phyloP scores from a whole-genome alignment of 2,329 filamentous ascomycete genomes.

The Purpureocillium lavendulum region DNA sequence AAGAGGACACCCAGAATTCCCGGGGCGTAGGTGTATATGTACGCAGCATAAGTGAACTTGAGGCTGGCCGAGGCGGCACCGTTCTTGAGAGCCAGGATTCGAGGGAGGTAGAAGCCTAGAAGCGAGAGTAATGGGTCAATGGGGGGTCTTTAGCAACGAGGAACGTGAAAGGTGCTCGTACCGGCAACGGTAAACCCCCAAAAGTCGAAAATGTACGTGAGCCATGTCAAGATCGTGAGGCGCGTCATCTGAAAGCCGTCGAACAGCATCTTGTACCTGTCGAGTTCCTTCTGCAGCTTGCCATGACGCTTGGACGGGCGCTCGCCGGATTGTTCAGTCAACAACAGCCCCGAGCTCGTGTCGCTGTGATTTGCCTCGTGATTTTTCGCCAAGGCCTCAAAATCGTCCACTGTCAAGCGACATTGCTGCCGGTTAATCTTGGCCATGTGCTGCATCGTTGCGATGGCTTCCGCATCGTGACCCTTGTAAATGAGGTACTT shows the following conservation, averaged over 20 bases:
- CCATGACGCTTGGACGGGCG: neutral
- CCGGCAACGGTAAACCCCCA: conserved; percentile 29
- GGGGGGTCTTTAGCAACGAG: too few relatives aligned
- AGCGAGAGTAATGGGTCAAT: too few relatives aligned
- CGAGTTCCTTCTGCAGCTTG: conserved; percentile 8
- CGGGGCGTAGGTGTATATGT: conserved; percentile 45
- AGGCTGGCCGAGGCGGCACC: conserved; percentile 32
- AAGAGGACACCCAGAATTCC: conserved; percentile 42
- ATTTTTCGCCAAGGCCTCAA: conserved; percentile 18
- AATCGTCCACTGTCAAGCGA: conserved; percentile 26
- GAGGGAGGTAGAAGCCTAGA: conserved; percentile 34
- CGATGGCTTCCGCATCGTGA: conserved; percentile 35
- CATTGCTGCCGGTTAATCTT: conserved; percentile 25
- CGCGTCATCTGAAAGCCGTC: conserved; percentile 22
- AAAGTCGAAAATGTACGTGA: conserved; percentile 30
- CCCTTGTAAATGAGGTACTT: conserved; percentile 36
- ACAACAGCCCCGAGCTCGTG: conserved; percentile 5
- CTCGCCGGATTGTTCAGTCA: neutral
- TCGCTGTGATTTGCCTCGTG: conserved; percentile 7
- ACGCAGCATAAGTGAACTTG: conserved; percentile 38
- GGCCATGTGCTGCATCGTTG: conserved; percentile 37
- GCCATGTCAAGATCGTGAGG: conserved; percentile 24
- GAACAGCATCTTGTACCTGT: conserved; percentile 24
- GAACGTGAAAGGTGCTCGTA: conserved; percentile 3
- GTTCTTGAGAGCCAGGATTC: conserved; percentile 44